phyloP scores from a whole-genome alignment of 2,329 filamentous ascomycete species.

The Plectosphaerella cucumerina region DNA sequence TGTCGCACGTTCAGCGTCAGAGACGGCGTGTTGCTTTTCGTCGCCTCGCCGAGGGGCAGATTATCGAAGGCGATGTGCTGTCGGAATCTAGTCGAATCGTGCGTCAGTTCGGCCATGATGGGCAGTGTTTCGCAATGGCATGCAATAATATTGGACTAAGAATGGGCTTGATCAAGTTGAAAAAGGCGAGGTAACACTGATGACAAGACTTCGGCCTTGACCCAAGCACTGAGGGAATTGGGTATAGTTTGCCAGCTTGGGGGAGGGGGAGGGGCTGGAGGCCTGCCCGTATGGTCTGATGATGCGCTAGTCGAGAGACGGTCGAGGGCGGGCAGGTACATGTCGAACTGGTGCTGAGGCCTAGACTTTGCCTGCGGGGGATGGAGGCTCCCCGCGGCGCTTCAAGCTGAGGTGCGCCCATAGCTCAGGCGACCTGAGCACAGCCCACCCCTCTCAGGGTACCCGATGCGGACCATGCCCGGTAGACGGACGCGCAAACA shows the following conservation, averaged over 20 bases:
- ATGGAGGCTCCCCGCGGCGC: not conserved
- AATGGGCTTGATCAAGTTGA: not conserved
- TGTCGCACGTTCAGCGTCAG: conserved; percentile 84
- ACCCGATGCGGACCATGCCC: no score
- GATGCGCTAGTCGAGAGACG: conserved; percentile 1
- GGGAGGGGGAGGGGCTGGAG: not conserved
- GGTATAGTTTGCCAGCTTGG: not conserved
- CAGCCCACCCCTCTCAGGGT: no score
- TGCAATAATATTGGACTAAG: not conserved
- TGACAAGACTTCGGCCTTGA: not conserved
- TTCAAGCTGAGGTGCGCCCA: no score
- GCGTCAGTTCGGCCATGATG: conserved; percentile 40
- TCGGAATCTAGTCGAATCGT: conserved; percentile 42
- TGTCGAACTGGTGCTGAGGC: conserved; percentile 6
- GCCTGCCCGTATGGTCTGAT: conserved; percentile 3
- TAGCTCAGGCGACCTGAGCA: no score
- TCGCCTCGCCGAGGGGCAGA: conserved; percentile 52
- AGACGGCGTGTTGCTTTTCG: conserved; percentile 58
- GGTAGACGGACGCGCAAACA: no score
- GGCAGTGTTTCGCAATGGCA: not conserved
- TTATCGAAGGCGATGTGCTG: conserved; percentile 60
- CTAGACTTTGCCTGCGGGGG: not conserved
- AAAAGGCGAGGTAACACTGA: conserved; percentile 1
- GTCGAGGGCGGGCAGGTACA: not conserved
- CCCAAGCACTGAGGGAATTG: not conserved